phyloP scores from a whole-genome alignment of 164 flowering plant species.

The Liriodendron chinense region DNA sequence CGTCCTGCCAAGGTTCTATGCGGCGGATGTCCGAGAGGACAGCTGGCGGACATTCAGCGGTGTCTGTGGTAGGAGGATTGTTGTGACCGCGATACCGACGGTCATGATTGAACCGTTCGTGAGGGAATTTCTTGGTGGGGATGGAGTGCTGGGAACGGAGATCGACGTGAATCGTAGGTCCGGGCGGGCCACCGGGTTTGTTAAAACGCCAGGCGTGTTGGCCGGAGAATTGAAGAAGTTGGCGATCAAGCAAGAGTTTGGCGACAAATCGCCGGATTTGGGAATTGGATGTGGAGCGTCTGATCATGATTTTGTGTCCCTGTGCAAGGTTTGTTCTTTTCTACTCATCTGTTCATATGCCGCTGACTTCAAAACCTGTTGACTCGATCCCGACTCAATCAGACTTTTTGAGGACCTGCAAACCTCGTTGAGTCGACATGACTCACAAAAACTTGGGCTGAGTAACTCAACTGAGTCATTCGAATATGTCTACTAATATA shows the following conservation, averaged over 20 bases:
- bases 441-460: too few species aligned
- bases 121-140: constrained; percentile 73
- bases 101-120: constrained; percentile 89
- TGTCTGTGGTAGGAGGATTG: constrained; percentile 52
- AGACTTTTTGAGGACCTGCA: too few species aligned
- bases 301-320: constrained; percentile 80
- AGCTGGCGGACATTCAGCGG: constrained; percentile 61
- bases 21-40: constrained; percentile 68
- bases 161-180: constrained; percentile 70
- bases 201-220: constrained; percentile 67
- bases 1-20: constrained; percentile 80
- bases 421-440: too few species aligned
- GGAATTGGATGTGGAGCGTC: constrained; percentile 79
- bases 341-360: neutral
- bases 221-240: constrained; percentile 55
- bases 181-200: constrained; percentile 87
- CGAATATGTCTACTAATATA: too few species aligned
- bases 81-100: constrained; percentile 85
- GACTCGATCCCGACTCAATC: too few species aligned
- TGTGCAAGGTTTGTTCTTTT: constrained; percentile 69
- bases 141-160: constrained; percentile 88
- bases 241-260: constrained; percentile 70
- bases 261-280: constrained; percentile 66
- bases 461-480: too few species aligned
- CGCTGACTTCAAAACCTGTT: too few species aligned